Percentiles rank a stretch among this genome's conserved stretches.
phyloP scores from a whole-genome alignment of 768 basidiomycete species.

The Suillus brevipes region DNA sequence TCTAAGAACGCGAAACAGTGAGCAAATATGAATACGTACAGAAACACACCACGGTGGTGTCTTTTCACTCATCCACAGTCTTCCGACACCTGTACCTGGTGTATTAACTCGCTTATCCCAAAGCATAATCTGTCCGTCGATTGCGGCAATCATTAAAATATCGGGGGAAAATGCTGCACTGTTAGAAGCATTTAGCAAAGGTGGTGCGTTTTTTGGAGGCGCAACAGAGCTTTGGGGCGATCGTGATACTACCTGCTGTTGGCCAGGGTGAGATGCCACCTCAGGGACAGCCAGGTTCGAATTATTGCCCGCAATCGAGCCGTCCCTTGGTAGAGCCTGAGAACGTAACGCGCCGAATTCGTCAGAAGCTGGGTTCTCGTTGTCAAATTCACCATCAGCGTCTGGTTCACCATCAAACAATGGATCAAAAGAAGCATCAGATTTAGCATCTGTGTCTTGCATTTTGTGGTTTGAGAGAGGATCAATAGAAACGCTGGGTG shows the following conservation, averaged over 20 bases:
- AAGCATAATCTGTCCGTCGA: constrained; percentile 89
- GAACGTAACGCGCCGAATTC: constrained; percentile 19
- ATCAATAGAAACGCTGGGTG: constrained; percentile 24
- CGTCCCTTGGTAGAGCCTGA: constrained; percentile 19
- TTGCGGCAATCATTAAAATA: constrained; percentile 81
- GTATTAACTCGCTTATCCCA: constrained; percentile 83
- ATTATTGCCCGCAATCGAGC: constrained; percentile 12
- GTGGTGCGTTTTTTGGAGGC: constrained; percentile 75
- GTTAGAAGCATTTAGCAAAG: constrained; percentile 59
- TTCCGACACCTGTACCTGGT: constrained; percentile 70
- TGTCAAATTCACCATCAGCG: constrained; percentile 48
- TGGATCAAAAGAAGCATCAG: constrained; percentile 83
- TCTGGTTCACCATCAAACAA: constrained; percentile 87
- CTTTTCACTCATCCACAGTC: constrained; percentile 88
- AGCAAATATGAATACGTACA: constrained; percentile 46
- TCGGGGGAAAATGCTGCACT: constrained; percentile 76
- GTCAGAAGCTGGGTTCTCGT: constrained; percentile 17
- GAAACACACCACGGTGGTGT: constrained; percentile 96
- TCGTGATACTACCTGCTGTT: constrained; percentile 25
- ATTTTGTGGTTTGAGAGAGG: constrained; percentile 22
- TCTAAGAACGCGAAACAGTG: constrained; percentile 7
- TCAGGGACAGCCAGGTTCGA: constrained; percentile 32
- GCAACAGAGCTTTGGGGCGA: constrained; percentile 40
- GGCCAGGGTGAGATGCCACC: constrained; percentile 21
- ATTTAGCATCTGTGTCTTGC: constrained; percentile 61